Evolutionary conservation across 1,284 basidiomycete species (phyloP).

Genomic region (Ganoderma leucocontextum): DNA sequence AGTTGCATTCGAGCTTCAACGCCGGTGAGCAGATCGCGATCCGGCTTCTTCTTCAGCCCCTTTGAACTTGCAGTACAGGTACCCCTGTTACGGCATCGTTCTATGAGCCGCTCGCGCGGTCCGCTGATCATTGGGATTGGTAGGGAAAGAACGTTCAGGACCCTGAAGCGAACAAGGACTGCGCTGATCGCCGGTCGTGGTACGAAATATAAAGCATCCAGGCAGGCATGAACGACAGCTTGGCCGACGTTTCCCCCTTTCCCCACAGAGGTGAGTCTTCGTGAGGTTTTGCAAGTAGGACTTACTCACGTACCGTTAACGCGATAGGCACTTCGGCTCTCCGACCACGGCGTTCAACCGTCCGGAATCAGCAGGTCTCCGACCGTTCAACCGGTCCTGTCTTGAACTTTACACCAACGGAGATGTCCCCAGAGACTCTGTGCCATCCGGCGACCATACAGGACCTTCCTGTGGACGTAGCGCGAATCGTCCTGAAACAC

Average conservation of each 20-base stretch:
- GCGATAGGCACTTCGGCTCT: background rate
- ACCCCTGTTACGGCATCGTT: background rate
- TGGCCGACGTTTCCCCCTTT: background rate
- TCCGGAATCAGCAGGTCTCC: background rate
- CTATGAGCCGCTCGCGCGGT: background rate
- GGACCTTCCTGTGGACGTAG: conserved; percentile 1
- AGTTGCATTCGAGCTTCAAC: background rate
- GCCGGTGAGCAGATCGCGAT: background rate
- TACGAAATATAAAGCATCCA: background rate
- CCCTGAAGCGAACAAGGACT: conserved; percentile 2
- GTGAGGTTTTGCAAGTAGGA: background rate
- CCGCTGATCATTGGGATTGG: background rate
- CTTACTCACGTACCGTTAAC: background rate
- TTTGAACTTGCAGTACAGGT: background rate
- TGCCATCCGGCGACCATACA: background rate
- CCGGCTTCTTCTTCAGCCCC: background rate
- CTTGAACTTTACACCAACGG: background rate
- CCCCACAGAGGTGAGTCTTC: background rate
- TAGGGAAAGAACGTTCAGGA: background rate
- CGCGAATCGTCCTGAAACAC: conserved; percentile 1
- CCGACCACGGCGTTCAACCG: background rate
- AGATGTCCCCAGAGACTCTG: background rate
- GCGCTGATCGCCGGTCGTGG: conserved; percentile 1
- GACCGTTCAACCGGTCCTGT: conserved; percentile 4
- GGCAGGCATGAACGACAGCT: background rate